Evolutionary conservation across 2,329 filamentous ascomycete species (phyloP).

Genomic region (Byssoonygena ceratinophila): DNA sequence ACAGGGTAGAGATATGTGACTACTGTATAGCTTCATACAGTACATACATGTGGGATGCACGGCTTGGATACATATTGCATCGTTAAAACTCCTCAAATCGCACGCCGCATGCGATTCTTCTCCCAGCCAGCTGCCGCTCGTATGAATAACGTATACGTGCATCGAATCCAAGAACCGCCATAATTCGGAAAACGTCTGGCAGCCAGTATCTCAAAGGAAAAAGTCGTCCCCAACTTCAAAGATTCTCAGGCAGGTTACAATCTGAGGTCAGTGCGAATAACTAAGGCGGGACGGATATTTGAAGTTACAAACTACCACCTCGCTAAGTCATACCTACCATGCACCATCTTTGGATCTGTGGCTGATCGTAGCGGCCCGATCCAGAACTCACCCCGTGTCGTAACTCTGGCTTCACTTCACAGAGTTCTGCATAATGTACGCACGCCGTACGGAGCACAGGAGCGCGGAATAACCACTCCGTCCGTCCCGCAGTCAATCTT

Average conservation of each 20-base stretch:
- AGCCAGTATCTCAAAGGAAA: not conserved
- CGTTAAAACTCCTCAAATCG: not conserved
- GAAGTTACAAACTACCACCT: conserved; percentile 3
- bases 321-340: not conserved
- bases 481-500: conserved; percentile 7
- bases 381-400: conserved; percentile 7
- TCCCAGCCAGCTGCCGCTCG: not conserved
- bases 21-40: too few relatives aligned
- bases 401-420: not conserved
- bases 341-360: conserved; percentile 5
- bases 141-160: not conserved
- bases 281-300: not conserved
- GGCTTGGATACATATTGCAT: not conserved
- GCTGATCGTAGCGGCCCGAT: conserved; percentile 8
- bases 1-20: not conserved
- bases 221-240: not conserved
- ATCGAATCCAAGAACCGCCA: not conserved
- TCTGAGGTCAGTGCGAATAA: conserved; percentile 3
- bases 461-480: not conserved
- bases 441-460: not conserved
- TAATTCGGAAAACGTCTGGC: not conserved
- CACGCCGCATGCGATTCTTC: not conserved
- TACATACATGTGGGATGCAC: not conserved
- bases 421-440: not conserved
- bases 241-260: not conserved